Evolutionary conservation across 371 early-diverging fungal genomes (phyloP).

Genomic region (Mucor plumbeus): DNA sequence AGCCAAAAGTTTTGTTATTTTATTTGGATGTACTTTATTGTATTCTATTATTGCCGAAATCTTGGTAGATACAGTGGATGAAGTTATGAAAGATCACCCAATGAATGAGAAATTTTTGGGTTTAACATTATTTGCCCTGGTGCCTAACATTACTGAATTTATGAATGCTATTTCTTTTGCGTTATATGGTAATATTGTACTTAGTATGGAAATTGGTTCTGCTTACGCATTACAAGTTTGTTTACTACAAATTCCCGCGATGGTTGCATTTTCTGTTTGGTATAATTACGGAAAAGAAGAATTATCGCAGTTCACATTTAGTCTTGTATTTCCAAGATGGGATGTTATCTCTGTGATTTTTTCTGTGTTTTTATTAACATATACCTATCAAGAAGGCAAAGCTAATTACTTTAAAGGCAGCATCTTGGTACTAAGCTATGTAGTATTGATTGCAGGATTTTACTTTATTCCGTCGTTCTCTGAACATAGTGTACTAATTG

Average conservation of each 20-base stretch:
- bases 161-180: slow-evolving; percentile 97
- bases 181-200: slow-evolving; percentile 88
- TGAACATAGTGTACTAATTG: slow-evolving; percentile 24
- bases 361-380: slow-evolving; percentile 85
- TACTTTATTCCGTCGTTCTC: slow-evolving; percentile 66
- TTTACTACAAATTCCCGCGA: slow-evolving; percentile 91
- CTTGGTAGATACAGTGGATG: slow-evolving; percentile 79
- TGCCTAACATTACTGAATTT: slow-evolving; percentile 96
- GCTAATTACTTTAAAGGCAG: slow-evolving; percentile 95
- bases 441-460: slow-evolving; percentile 81
- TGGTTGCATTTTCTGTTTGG: slow-evolving; percentile 86
- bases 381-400: slow-evolving; percentile 94
- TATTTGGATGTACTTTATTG: slow-evolving; percentile 82
- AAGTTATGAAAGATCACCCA: slow-evolving; percentile 64
- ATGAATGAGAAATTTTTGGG: slow-evolving; percentile 91
- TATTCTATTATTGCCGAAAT: slow-evolving; percentile 91
- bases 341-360: slow-evolving; percentile 88
- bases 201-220: slow-evolving; percentile 94
- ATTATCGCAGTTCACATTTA: slow-evolving; percentile 50
- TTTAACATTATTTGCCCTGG: slow-evolving; percentile 91
- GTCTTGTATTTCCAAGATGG: slow-evolving; percentile 94
- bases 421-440: slow-evolving; percentile 86
- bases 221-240: slow-evolving; percentile 96
- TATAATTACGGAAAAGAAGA: slow-evolving; percentile 60
- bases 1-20: slow-evolving; percentile 76